Conservation (phyloP, 352 stramenopile genomes). For the Plasmopara halstedii region DNA sequence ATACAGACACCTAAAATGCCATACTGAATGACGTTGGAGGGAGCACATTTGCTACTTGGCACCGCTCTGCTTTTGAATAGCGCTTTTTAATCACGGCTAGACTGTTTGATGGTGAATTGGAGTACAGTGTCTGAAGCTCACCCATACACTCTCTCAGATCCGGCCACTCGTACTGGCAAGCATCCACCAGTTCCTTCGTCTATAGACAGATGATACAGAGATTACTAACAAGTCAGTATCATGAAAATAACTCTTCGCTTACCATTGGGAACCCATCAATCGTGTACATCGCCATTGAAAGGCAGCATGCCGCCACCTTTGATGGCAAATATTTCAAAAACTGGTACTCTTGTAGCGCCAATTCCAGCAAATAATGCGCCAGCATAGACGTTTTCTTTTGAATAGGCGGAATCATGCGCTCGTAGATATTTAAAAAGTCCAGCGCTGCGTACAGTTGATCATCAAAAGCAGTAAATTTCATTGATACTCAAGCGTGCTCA, state of each 20-base stretch:
- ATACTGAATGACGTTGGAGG: constrained; percentile 75
- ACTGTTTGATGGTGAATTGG: constrained; percentile 71
- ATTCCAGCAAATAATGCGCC: constrained; percentile 83
- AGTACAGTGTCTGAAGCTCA: constrained; percentile 77
- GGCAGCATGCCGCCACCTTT: constrained; percentile 72
- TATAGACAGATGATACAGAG: constrained; percentile 17
- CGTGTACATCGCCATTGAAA: constrained; percentile 84
- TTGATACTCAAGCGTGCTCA: not conserved
- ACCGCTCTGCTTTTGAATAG: constrained; percentile 80
- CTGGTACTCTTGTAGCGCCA: constrained; percentile 84
- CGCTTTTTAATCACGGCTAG: constrained; percentile 85
- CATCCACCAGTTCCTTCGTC: constrained; percentile 77
- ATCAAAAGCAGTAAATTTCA: constrained; percentile 1
- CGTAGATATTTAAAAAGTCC: constrained; percentile 87
- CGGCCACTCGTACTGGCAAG: constrained; percentile 65
- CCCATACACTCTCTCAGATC: constrained; percentile 79
- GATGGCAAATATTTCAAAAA: constrained; percentile 83
- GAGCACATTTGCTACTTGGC: constrained; percentile 66
- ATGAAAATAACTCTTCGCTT: constrained; percentile 1
- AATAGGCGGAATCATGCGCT: constrained; percentile 80
- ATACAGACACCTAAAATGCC: constrained; percentile 62
- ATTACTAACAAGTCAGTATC: not conserved
- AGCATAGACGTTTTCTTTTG: constrained; percentile 82
- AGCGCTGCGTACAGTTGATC: constrained; percentile 32
- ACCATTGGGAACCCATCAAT: constrained; percentile 80